A percentile compares a stretch with the other conserved stretches of the same genome.
phyloP scores from a whole-genome alignment of 1,139 yeast genomes.

The Suhomyces taliae region DNA sequence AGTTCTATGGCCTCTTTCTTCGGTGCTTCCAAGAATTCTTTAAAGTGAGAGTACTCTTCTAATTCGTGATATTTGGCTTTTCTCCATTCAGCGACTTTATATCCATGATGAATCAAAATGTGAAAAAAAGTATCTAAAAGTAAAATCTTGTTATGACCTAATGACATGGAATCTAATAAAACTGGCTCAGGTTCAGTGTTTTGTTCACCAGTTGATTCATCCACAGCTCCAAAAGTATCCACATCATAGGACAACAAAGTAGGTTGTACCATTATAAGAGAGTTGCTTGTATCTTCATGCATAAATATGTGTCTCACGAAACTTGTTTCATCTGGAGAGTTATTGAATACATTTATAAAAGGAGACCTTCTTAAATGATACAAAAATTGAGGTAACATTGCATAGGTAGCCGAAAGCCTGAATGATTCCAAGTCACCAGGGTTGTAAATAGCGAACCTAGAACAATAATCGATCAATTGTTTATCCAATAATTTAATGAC shows the following conservation, averaged over 20 bases:
- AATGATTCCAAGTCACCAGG: constrained; percentile 77
- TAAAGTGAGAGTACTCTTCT: constrained; percentile 63
- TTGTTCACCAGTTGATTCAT: constrained; percentile 40
- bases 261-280: constrained; percentile 76
- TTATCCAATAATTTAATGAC: constrained; percentile 86
- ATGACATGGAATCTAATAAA: constrained; percentile 64
- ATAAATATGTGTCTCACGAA: constrained; percentile 65
- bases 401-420: constrained; percentile 73
- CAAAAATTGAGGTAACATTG: constrained; percentile 74
- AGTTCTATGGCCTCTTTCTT: constrained; percentile 67
- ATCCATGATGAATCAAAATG: constrained; percentile 67
- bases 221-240: constrained; percentile 46
- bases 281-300: constrained; percentile 66
- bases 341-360: constrained; percentile 68
- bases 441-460: constrained; percentile 83
- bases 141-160: constrained; percentile 59
- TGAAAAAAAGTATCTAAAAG: constrained; percentile 76
- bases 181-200: constrained; percentile 55
- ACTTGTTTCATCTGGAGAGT: constrained; percentile 78
- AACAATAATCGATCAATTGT: constrained; percentile 77
- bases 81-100: constrained; percentile 69
- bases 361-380: constrained; percentile 72
- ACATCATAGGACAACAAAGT: constrained; percentile 65
- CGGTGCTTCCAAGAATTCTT: constrained; percentile 62
- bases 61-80: constrained; percentile 64